Percentiles rank a stretch among this genome's conserved stretches.
phyloP scores from a whole-genome alignment of 75 land plant species.

The Selaginella tamariscina region DNA sequence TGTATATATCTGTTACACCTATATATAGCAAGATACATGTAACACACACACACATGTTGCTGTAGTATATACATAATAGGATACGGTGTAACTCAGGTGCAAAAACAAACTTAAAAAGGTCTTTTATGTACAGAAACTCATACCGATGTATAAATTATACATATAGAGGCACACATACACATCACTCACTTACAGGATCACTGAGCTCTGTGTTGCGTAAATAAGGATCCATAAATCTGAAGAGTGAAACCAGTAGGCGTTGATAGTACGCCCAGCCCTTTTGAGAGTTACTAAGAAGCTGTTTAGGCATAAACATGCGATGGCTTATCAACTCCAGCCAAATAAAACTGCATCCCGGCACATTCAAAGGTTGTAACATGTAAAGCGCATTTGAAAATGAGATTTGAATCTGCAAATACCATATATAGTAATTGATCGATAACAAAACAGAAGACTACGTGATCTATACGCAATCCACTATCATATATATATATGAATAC shows the following conservation, averaged over 20 bases:
- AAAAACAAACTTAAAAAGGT: too few relatives aligned
- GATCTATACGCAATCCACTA: too few relatives aligned
- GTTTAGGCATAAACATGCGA: constrained; percentile 92
- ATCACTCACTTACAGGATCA: constrained; percentile 63
- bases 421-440: background rate
- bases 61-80: too few relatives aligned
- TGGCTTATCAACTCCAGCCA: constrained; percentile 97
- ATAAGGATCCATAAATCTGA: constrained; percentile 94
- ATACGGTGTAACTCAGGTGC: too few relatives aligned
- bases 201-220: constrained; percentile 82
- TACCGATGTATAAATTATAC: too few relatives aligned
- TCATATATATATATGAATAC: too few relatives aligned
- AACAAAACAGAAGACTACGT: too few relatives aligned
- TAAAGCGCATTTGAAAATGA: constrained; percentile 82
- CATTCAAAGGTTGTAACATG: constrained; percentile 73
- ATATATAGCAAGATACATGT: too few relatives aligned
- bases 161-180: too few relatives aligned
- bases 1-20: too few relatives aligned
- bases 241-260: constrained; percentile 67
- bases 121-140: too few relatives aligned
- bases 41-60: too few relatives aligned
- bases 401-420: constrained; percentile 47
- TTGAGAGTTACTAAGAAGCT: constrained; percentile 55
- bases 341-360: constrained; percentile 84
- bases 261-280: constrained; percentile 93